phyloP scores from a whole-genome alignment of 352 stramenopile genomes.

The Phytopythium ostracodes region DNA sequence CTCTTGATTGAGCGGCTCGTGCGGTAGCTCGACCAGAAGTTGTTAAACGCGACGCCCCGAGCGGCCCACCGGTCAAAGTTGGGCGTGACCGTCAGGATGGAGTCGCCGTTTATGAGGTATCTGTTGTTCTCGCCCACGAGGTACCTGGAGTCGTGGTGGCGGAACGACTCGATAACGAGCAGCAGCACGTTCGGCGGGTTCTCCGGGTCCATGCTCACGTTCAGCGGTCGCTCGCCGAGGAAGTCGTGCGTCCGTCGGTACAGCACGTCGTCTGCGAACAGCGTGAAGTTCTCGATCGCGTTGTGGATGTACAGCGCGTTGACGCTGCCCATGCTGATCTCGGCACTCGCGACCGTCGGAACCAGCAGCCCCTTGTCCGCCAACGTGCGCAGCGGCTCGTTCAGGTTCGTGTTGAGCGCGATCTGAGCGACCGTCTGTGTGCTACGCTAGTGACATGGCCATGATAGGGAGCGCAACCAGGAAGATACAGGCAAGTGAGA shows the following conservation, averaged over 20 bases:
- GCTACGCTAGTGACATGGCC: constrained; percentile 14
- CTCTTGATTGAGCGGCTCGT: constrained; percentile 58
- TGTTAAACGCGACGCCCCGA: constrained; percentile 40
- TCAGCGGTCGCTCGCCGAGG: constrained; percentile 32
- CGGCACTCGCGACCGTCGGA: constrained; percentile 9
- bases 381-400: constrained; percentile 26
- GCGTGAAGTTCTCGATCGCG: constrained; percentile 34
- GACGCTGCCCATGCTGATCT: constrained; percentile 13
- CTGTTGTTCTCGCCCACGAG: constrained; percentile 29
- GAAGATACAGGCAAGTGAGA: constrained; percentile 3
- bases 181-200: constrained; percentile 49
- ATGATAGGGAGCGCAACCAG: constrained; percentile 15
- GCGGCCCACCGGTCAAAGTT: constrained; percentile 49
- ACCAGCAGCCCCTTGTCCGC: constrained; percentile 16
- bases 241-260: constrained; percentile 41
- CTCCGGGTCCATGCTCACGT: constrained; percentile 25
- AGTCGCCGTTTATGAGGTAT: constrained; percentile 14
- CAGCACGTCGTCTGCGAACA: constrained; percentile 35
- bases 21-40: constrained; percentile 57
- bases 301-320: constrained; percentile 25
- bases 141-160: constrained; percentile 48
- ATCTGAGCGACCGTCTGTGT: constrained; percentile 26
- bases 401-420: constrained; percentile 37
- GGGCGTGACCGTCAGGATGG: constrained; percentile 42
- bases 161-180: constrained; percentile 50